Conservation (phyloP, 257 asterid genomes). For the Anisodus tanguticus region DNA sequence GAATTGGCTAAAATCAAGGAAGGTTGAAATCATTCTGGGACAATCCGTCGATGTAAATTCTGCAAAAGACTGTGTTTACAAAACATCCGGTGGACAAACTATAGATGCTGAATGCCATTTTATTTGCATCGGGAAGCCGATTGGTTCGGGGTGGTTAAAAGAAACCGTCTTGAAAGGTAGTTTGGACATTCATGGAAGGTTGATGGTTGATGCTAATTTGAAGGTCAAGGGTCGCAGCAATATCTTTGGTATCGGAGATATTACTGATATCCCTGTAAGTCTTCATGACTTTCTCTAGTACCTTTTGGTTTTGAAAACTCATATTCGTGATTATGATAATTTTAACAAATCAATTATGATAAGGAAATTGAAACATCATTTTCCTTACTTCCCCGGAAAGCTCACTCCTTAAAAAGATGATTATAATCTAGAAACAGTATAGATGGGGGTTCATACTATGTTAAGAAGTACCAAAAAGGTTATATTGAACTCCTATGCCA, state of each 20-base stretch:
- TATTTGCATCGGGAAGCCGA: slow-evolving; percentile 29
- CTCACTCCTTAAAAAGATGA: not conserved
- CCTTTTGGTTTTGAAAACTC: not conserved
- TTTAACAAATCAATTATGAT: not conserved
- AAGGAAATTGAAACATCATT: not conserved
- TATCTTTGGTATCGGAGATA: slow-evolving; percentile 34
- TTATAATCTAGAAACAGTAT: not conserved
- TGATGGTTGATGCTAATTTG: slow-evolving; percentile 30
- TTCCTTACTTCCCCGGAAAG: not conserved
- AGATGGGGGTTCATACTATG: not conserved
- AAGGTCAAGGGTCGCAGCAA: slow-evolving; percentile 27
- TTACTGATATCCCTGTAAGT: slow-evolving; percentile 31
- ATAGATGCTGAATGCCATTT: slow-evolving; percentile 31
- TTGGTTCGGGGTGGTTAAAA: slow-evolving; percentile 30
- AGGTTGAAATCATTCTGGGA: slow-evolving; percentile 32
- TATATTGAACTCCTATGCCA: not conserved
- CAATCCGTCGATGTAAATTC: slow-evolving; percentile 34
- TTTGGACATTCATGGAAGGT: slow-evolving; percentile 30
- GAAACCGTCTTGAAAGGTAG: slow-evolving; percentile 24
- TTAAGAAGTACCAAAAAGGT: not conserved
- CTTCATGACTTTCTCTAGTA: not conserved
- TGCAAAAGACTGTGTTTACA: slow-evolving; percentile 22
- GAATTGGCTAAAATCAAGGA: slow-evolving; percentile 32
- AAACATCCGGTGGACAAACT: slow-evolving; percentile 28
- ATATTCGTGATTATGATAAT: not conserved